Conservation (phyloP, 2,329 filamentous ascomycete genomes). For the Elsinoe fawcettii region DNA sequence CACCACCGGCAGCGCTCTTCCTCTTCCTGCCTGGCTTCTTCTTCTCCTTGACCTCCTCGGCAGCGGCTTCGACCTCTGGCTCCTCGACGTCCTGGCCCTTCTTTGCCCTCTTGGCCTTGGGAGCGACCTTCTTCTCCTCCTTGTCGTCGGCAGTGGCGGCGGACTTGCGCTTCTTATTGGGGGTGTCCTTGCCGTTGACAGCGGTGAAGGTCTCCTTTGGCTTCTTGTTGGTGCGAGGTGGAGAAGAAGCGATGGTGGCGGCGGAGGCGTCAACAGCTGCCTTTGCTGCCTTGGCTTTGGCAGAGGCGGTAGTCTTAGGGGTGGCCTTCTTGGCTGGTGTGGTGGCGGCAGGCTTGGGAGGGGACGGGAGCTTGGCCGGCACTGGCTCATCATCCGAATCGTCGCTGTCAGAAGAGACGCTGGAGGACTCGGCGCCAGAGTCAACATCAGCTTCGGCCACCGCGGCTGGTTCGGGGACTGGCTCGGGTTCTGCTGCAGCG, state of each 20-base stretch:
- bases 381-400: constrained; percentile 23
- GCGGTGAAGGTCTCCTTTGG: constrained; percentile 18
- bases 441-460: constrained; percentile 17
- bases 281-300: constrained; percentile 18
- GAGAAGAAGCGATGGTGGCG: constrained; percentile 21
- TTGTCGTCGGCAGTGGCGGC: constrained; percentile 19
- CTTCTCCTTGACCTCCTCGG: constrained; percentile 19
- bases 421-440: constrained; percentile 20
- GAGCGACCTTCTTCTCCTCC: constrained; percentile 28
- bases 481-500: constrained; percentile 23
- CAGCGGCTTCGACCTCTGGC: constrained; percentile 17
- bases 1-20: constrained; percentile 25
- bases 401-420: constrained; percentile 12
- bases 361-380: constrained; percentile 27
- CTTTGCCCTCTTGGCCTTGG: constrained; percentile 29
- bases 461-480: constrained; percentile 31
- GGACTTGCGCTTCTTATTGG: constrained; percentile 24
- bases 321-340: constrained; percentile 24
- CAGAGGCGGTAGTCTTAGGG: constrained; percentile 28
- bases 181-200: constrained; percentile 19
- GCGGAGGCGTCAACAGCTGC: constrained; percentile 24
- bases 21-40: constrained; percentile 30
- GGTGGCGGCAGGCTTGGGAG: constrained; percentile 27
- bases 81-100: constrained; percentile 22
- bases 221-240: constrained; percentile 20